Evolutionary conservation across 179 eudicot genomes (phyloP).

Genomic region (Pouteria campechiana): DNA sequence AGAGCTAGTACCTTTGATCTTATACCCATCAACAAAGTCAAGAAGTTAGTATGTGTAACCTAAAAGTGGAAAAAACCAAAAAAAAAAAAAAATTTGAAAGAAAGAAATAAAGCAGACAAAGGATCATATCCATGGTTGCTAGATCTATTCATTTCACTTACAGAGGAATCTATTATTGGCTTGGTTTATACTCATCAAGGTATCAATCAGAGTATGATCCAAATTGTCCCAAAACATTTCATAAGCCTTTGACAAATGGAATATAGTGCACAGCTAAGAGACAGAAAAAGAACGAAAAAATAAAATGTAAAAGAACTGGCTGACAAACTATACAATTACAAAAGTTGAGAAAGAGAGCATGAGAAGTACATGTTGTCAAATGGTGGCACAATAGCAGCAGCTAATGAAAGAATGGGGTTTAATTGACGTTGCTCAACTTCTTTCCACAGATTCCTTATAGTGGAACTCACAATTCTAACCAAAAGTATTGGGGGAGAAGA

Average conservation of each 20-base stretch:
- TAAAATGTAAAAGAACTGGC: neutral
- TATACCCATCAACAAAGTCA: constrained; percentile 7
- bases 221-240: too few species aligned
- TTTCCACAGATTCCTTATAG: constrained; percentile 18
- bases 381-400: constrained; percentile 54
- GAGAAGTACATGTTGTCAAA: constrained; percentile 42
- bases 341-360: neutral
- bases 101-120: too few species aligned
- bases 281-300: neutral
- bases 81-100: neutral
- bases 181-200: too few species aligned
- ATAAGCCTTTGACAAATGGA: too few species aligned
- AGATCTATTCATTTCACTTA: neutral
- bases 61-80: neutral
- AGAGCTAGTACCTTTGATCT: constrained; percentile 42
- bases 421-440: constrained; percentile 31
- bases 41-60: too few species aligned
- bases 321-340: too few species aligned
- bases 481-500: constrained; percentile 15
- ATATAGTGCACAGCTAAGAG: too few species aligned
- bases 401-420: constrained; percentile 45
- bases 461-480: constrained; percentile 32
- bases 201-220: too few species aligned
- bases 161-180: neutral
- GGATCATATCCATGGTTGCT: too few species aligned